Percentiles rank a stretch among this genome's conserved stretches.
Conservation (phyloP, 306 rosid genomes). For the Calophaca sinica region DNA sequence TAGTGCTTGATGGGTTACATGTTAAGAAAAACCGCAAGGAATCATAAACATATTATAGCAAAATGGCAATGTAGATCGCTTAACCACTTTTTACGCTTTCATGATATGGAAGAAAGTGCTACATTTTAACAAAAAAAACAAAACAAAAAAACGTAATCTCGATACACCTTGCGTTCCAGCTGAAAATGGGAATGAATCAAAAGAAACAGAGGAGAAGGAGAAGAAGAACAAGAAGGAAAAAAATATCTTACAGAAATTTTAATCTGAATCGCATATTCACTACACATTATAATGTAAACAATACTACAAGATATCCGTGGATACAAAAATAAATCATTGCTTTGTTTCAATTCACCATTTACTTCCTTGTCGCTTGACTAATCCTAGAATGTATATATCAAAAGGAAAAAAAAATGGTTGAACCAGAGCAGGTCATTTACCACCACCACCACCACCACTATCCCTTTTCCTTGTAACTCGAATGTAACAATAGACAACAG, state of each 20-base stretch:
- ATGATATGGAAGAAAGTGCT: not conserved
- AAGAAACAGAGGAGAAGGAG: slow-evolving; percentile 22
- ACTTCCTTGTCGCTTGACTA: slow-evolving; percentile 31
- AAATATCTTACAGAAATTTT: not conserved
- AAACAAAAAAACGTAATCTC: too few relatives aligned
- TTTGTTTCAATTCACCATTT: not conserved
- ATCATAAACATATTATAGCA: not conserved
- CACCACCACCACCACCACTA: slow-evolving; percentile 22
- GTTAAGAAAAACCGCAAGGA: slow-evolving; percentile 9
- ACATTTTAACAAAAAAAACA: too few relatives aligned
- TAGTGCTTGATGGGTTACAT: not conserved
- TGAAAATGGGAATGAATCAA: not conserved
- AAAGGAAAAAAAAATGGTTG: not conserved
- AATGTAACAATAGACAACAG: slow-evolving; percentile 84
- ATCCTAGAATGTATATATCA: slow-evolving; percentile 9
- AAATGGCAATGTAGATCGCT: not conserved
- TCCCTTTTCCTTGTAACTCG: slow-evolving; percentile 76
- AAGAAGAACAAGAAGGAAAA: not conserved
- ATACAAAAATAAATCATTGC: slow-evolving; percentile 2
- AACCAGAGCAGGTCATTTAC: slow-evolving; percentile 18
- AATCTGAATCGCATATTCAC: slow-evolving; percentile 33
- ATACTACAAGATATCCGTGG: not conserved
- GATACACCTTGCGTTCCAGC: not conserved
- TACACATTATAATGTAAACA: slow-evolving; percentile 21
- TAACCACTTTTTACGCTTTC: not conserved